Conservation (phyloP, 1,284 basidiomycete genomes). For the Grifola frondosa region DNA sequence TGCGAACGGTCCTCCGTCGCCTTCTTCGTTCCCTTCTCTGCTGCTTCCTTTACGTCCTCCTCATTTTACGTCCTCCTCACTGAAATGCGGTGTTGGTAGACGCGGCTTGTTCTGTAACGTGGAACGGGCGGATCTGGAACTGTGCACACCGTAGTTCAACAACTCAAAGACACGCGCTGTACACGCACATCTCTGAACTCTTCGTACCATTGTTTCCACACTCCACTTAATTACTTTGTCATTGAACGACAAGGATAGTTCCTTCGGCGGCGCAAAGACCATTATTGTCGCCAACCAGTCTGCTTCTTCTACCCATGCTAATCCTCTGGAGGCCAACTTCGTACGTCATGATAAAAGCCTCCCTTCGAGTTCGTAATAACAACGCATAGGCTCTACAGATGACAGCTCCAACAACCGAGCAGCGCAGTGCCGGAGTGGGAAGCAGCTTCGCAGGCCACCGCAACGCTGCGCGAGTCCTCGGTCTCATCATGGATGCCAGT, state of each 20-base stretch:
- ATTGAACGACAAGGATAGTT: conserved; percentile 35
- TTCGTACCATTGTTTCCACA: no score
- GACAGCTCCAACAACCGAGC: conserved; percentile 38
- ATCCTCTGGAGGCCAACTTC: conserved; percentile 43
- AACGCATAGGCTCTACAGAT: conserved; percentile 29
- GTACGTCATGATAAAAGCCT: conserved; percentile 29
- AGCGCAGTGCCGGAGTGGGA: conserved; percentile 43
- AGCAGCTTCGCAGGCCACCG: conserved; percentile 37
- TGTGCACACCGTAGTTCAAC: no score
- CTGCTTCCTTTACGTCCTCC: no score
- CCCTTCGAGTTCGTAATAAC: not conserved
- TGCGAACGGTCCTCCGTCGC: no score
- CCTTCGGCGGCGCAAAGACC: conserved; percentile 32
- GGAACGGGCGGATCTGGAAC: no score
- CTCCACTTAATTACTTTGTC: conserved; percentile 27
- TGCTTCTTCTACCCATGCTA: conserved; percentile 32
- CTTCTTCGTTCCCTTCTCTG: no score
- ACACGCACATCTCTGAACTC: no score
- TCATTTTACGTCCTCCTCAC: no score
- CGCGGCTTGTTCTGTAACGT: no score
- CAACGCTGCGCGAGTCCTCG: conserved; percentile 39
- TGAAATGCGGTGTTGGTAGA: no score
- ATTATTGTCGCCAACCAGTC: conserved; percentile 48
- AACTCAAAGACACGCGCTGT: no score
- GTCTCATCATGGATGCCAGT: no score